Percentiles rank a stretch among this genome's conserved stretches.
These are phyloP conservation scores for Hyphopichia fennica DNA, from an alignment of 1,139 yeast species.

Conservation along the genomic window DNA sequence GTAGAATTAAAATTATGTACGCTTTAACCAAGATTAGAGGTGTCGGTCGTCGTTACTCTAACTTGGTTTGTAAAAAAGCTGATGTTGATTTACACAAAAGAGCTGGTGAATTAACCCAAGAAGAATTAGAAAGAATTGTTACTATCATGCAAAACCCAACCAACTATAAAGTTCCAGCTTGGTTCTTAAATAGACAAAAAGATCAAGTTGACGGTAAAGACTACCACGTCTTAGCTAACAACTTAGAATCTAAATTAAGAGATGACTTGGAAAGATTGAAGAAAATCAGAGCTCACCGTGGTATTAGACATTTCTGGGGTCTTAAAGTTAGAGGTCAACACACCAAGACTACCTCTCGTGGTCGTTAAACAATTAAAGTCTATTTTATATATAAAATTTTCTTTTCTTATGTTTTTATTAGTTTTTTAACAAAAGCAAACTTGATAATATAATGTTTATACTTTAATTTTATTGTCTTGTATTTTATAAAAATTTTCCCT, in stretches of 20 bases:
- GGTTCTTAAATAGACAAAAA: slow-evolving; percentile 99
- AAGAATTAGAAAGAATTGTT: slow-evolving; percentile 99
- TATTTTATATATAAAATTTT: background rate
- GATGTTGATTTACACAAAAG: slow-evolving; percentile 98
- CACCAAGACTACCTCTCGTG: slow-evolving; percentile 99
- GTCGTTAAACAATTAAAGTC: slow-evolving; percentile 42
- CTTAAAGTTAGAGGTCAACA: slow-evolving; percentile 97
- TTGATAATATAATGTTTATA: slow-evolving; percentile 1
- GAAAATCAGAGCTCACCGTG: slow-evolving; percentile 99
- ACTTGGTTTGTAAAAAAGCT: slow-evolving; percentile 99
- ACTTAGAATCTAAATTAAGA: slow-evolving; percentile 98
- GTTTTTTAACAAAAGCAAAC: background rate
- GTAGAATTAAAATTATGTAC: slow-evolving; percentile 99
- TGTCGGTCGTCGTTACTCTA: slow-evolving; percentile 99
- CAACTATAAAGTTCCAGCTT: slow-evolving; percentile 98
- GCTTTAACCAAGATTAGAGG: slow-evolving; percentile 99
- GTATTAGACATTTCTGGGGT: slow-evolving; percentile 99
- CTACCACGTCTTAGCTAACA: slow-evolving; percentile 98
- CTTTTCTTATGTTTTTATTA: slow-evolving; percentile 1
- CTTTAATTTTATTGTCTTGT: background rate
- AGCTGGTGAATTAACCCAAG: slow-evolving; percentile 99
- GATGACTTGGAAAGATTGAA: slow-evolving; percentile 99
- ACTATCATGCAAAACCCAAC: slow-evolving; percentile 99
- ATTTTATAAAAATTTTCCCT: background rate
- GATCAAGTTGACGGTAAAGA: slow-evolving; percentile 99